These are phyloP conservation scores for Gypsophila paniculata DNA, from an alignment of 179 eudicot genomes.

Conservation along the genomic window DNA sequence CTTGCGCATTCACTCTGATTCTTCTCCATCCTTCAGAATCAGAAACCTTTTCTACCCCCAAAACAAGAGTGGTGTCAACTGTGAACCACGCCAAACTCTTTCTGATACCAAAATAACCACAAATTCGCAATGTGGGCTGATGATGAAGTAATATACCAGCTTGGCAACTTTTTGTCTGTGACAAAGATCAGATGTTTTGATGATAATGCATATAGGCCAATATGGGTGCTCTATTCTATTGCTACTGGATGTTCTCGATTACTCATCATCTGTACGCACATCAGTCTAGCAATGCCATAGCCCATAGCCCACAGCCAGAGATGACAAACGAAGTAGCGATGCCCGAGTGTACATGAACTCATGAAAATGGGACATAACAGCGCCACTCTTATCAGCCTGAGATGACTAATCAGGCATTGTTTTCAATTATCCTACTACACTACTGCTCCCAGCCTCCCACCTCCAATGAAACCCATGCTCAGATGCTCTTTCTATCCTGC, in stretches of 20 bases:
- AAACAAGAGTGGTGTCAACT: too few relatives aligned
- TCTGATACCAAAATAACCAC: neutral
- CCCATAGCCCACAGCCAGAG: too few relatives aligned
- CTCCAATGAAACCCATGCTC: constrained; percentile 45
- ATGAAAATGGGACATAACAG: too few relatives aligned
- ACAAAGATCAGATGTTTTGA: constrained; percentile 6
- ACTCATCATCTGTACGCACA: constrained; percentile 1
- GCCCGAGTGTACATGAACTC: too few relatives aligned
- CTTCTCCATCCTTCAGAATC: constrained; percentile 62
- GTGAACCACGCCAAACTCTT: constrained; percentile 2
- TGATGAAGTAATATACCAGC: neutral
- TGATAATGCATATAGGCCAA: constrained; percentile 32
- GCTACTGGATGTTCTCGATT: constrained; percentile 24
- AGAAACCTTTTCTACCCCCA: constrained; percentile 20
- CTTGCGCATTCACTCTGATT: constrained; percentile 39
- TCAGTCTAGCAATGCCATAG: constrained; percentile 5
- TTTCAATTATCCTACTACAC: constrained; percentile 33
- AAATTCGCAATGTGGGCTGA: neutral
- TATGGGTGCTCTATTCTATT: constrained; percentile 34
- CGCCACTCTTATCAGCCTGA: too few relatives aligned
- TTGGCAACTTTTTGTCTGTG: too few relatives aligned
- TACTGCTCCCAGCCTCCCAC: constrained; percentile 28
- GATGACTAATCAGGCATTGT: too few relatives aligned
- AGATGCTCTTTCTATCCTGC: constrained; percentile 25
- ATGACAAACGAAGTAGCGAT: too few relatives aligned